Evolutionary conservation across 1,284 basidiomycete genomes (phyloP), one percentile per base, ranked within the genome.

Genomic region (Agroathelia rolfsii): DNA sequence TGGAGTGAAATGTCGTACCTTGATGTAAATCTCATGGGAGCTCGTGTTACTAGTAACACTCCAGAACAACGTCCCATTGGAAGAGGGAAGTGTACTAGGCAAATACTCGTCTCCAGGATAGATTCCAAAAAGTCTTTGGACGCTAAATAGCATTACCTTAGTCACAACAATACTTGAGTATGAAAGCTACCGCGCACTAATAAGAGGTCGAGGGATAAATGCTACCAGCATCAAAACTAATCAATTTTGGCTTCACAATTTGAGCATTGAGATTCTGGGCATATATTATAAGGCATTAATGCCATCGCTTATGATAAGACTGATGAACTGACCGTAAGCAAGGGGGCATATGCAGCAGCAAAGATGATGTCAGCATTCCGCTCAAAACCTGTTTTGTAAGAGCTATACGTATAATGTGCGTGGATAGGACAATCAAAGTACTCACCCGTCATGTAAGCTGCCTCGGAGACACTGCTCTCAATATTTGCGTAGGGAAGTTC

Each of bases 331-430:
- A 71, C 71, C 44, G 68, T 63, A 16, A 80, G 53, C 5, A 81
- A 54, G 4, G 77, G 78, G 1, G 77, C 75, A 52, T 81, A 83
- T 2, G 76, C 67, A 0, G 78, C 68, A 6, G 75, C 75, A 41
- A 81, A 81, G 6, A 70, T 62, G 30, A 72, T 59, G 41, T 69
- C 64, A 29, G 56, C 56, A 41, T 72, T 64, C 24, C 67, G 61
- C 51, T 85, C 80, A 3, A 82, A 49, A 2, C 76, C 78, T 2
- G 73, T 79, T 72, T 82, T 81, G 50, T 74, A 84, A 0, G 73
- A n/a, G n/a, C n/a, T n/a, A n/a, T n/a, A n/a, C n/a, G n/a, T n/a
- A n/a, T n/a, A n/a, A n/a, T n/a, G n/a, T n/a, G n/a, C n/a, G n/a
- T n/a, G n/a, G n/a, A n/a, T n/a, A n/a, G n/a, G n/a, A n/a, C n/a